These are phyloP conservation scores for Candida xiaguanensis DNA, from an alignment of 805 yeast species.

Conservation along the genomic window DNA sequence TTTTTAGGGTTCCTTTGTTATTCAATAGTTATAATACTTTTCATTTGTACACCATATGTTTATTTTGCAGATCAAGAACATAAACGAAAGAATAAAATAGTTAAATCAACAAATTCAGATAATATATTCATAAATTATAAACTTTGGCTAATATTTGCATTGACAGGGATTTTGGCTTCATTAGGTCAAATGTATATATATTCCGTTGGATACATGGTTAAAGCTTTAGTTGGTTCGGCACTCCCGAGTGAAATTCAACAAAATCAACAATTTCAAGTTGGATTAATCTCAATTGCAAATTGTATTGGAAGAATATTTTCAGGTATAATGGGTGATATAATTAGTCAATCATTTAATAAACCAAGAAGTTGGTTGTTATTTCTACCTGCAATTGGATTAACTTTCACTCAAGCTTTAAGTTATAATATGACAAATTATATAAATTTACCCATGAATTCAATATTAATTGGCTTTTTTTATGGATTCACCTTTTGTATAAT, in stretches of 20 bases:
- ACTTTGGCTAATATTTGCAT: slow-evolving; percentile 37
- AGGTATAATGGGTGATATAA: slow-evolving; percentile 63
- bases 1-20: slow-evolving; percentile 47
- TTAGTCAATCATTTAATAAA: slow-evolving; percentile 41
- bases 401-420: slow-evolving; percentile 51
- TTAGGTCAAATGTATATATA: slow-evolving; percentile 47
- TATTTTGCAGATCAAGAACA: slow-evolving; percentile 37
- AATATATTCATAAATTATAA: slow-evolving; percentile 19
- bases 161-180: slow-evolving; percentile 39
- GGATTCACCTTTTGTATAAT: slow-evolving; percentile 69
- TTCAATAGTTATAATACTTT: slow-evolving; percentile 38
- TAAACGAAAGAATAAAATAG: slow-evolving; percentile 9
- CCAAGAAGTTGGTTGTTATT: slow-evolving; percentile 54
- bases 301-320: slow-evolving; percentile 62
- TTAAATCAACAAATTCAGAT: neutral
- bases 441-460: slow-evolving; percentile 47
- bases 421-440: slow-evolving; percentile 26
- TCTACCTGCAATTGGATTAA: slow-evolving; percentile 46
- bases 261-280: slow-evolving; percentile 70
- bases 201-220: slow-evolving; percentile 44
- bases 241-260: slow-evolving; percentile 33
- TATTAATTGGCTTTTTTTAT: slow-evolving; percentile 65
- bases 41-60: slow-evolving; percentile 47
- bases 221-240: slow-evolving; percentile 14
- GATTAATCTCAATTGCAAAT: slow-evolving; percentile 63